Evolutionary conservation across 2,329 filamentous ascomycete species (phyloP).

Genomic region (Fusarium agapanthi): DNA sequence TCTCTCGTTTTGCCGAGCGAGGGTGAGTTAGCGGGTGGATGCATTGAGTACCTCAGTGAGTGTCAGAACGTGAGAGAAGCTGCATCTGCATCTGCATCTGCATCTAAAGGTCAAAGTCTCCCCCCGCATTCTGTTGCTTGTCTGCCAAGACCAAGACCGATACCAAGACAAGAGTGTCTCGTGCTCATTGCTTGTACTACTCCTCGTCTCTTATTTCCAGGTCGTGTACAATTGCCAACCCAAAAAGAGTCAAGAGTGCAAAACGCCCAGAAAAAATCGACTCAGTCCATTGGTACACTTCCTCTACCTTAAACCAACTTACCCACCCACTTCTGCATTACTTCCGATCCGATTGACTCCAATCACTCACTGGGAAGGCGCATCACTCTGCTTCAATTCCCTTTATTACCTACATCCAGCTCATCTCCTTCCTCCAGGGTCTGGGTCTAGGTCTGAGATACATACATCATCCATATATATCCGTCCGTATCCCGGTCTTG

Average conservation of each 20-base stretch:
- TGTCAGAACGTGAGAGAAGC: neutral
- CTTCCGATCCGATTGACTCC: neutral
- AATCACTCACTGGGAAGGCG: neutral
- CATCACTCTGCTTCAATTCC: slow-evolving; percentile 8
- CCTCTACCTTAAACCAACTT: slow-evolving; percentile 7
- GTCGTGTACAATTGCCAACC: neutral
- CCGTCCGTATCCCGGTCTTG: neutral
- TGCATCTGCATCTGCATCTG: neutral
- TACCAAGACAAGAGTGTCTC: neutral
- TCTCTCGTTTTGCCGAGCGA: slow-evolving; percentile 15
- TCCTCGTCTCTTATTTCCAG: slow-evolving; percentile 3
- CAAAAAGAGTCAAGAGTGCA: slow-evolving; percentile 18
- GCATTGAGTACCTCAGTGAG: neutral
- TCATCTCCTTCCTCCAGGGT: neutral
- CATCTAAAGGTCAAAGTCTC: slow-evolving; percentile 29
- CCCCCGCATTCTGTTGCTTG: slow-evolving; percentile 36
- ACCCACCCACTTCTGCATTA: slow-evolving; percentile 10
- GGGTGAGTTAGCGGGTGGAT: neutral
- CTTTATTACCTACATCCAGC: neutral
- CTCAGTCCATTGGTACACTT: slow-evolving; percentile 11
- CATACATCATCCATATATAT: slow-evolving; percentile 6
- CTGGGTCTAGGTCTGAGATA: neutral
- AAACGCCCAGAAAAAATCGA: slow-evolving; percentile 17
- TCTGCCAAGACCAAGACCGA: slow-evolving; percentile 10
- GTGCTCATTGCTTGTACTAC: neutral